These are phyloP conservation scores for Basidiobolus meristosporus DNA, from an alignment of 371 early-diverging fungal species.

Conservation along the genomic window DNA sequence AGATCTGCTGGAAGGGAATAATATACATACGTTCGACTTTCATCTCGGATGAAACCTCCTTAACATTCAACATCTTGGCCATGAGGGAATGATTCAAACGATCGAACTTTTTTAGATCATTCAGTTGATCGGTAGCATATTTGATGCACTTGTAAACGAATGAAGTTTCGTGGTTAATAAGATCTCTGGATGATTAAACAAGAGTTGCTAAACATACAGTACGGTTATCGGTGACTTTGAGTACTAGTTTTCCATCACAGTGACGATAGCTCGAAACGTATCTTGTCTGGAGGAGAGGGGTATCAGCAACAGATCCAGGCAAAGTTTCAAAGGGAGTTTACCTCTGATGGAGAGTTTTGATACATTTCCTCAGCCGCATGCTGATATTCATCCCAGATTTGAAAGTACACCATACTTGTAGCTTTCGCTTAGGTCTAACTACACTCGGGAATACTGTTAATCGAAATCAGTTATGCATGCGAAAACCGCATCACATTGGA, in stretches of 20 bases:
- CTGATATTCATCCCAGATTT: slow-evolving; percentile 64
- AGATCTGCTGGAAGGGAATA: no score
- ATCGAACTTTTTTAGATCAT: slow-evolving; percentile 51
- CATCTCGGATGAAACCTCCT: no score
- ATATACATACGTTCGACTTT: no score
- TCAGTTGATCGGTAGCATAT: slow-evolving; percentile 45
- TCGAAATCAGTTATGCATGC: no score
- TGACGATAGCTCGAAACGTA: slow-evolving; percentile 50
- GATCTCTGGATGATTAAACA: neutral
- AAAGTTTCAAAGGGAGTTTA: slow-evolving; percentile 9
- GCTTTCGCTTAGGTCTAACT: no score
- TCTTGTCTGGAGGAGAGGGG: slow-evolving; percentile 24
- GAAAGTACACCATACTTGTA: no score
- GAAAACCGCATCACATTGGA: no score
- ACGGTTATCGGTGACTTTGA: slow-evolving; percentile 52
- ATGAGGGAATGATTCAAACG: slow-evolving; percentile 35
- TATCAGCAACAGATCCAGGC: no score
- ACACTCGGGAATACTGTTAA: no score
- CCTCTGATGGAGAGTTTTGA: slow-evolving; percentile 26
- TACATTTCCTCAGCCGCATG: slow-evolving; percentile 54
- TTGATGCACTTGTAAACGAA: slow-evolving; percentile 11
- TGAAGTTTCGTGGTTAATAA: neutral
- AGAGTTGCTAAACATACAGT: slow-evolving; percentile 13
- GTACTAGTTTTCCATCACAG: slow-evolving; percentile 42
- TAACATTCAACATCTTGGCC: no score